Evolutionary conservation across 495 filamentous ascomycete genomes (phyloP), one percentile per base, ranked within the genome.

Genomic region (Neurospora sublineolata): DNA sequence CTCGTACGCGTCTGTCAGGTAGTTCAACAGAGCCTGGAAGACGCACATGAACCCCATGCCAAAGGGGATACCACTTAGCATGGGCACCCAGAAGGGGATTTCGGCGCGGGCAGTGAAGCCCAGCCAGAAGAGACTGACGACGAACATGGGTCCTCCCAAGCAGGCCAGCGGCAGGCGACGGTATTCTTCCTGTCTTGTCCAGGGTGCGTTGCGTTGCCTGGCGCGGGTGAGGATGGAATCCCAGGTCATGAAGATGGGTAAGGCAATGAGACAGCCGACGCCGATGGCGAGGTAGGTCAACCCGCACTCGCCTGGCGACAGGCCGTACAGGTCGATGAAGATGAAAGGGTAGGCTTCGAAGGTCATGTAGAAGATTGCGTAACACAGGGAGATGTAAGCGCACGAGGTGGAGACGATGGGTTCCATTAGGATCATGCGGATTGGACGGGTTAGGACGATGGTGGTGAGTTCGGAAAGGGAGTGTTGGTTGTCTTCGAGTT

Each of bases 341-440:
- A 91, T 90, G 16, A 91, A 83, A 0, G 89, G 89, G 75, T 86
- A 91, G 5, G 87, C 86, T 69, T 90, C 86, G 73, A 93, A 91
- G 72, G 86, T 90, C 75, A 93, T 87, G 78, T 92, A 93, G 73
- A 94, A 93, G 39, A 93, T 90, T 8, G 87, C 87, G 77, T 93
- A 93, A 16, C 88, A 84, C 4, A 92, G 79, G 0, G 89, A 84
- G 2, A 93, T 84, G 78, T 92, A 94, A 11, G 92, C 79, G 42
- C 89, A 91, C 1, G 83, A 87, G 40, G 90, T 86, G 33, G 87
- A 84, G 23, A 93, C 81, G 46, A 84, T 80, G 30, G 80, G 79
- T 74, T 84, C 82, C 23, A 77, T 76, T n/a, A 81, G 37, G 38
- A 83, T 77, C 82, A 84, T 84, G 68, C 81, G 78, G 14, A 85